A percentile compares a stretch with the other conserved stretches of the same genome.
Conservation (phyloP, 371 early-diverging fungal species). For the Paraphysoderma sedebokerense region DNA sequence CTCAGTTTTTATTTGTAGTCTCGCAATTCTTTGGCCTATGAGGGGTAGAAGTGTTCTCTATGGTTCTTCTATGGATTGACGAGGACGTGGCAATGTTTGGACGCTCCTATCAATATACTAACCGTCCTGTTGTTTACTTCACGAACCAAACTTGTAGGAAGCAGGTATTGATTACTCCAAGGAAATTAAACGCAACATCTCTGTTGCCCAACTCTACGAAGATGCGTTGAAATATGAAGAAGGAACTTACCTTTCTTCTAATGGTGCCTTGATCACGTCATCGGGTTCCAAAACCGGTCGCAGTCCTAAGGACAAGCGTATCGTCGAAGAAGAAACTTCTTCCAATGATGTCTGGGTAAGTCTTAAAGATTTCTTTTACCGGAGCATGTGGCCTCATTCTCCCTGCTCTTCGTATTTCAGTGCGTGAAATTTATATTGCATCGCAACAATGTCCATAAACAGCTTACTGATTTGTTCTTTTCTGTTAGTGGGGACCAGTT, state of each 20-base stretch:
- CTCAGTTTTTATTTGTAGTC: too few species aligned
- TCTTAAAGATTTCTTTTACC: neutral
- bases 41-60: too few species aligned
- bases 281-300: conserved; percentile 84
- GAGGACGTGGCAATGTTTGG: too few species aligned
- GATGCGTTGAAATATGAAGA: conserved; percentile 74
- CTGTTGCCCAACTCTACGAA: conserved; percentile 78
- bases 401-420: neutral
- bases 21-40: too few species aligned
- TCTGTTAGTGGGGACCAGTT: conserved; percentile 76
- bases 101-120: too few species aligned
- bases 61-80: too few species aligned
- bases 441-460: neutral
- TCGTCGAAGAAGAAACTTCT: conserved; percentile 74
- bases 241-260: conserved; percentile 72
- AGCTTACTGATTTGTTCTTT: neutral
- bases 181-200: conserved; percentile 37
- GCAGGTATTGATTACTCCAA: conserved; percentile 28
- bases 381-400: neutral
- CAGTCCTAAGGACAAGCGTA: conserved; percentile 84
- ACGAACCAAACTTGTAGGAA: too few species aligned
- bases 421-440: too few species aligned
- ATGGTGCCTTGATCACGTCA: conserved; percentile 78
- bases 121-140: too few species aligned
- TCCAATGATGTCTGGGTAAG: conserved; percentile 65